Conservation (phyloP, 331 rosid genomes). For the Cucumis variabilis region DNA sequence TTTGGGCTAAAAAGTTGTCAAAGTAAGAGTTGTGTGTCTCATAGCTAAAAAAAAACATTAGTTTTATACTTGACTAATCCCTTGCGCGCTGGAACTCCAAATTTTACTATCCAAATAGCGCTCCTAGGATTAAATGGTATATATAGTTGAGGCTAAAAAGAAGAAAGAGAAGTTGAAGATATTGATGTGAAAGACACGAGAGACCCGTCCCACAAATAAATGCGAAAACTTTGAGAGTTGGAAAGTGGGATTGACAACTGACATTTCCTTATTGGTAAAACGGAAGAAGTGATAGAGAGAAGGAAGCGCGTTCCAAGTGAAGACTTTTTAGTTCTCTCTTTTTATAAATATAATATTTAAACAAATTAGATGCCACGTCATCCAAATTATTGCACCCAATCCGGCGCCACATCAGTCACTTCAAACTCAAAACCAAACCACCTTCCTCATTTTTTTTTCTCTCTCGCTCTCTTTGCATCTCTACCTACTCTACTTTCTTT, state of each 20-base stretch:
- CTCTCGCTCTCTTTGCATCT: too few relatives aligned
- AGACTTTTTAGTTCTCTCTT: neutral
- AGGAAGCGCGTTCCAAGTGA: neutral
- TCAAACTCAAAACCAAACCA: neutral
- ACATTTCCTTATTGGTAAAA: neutral
- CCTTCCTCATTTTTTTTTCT: neutral
- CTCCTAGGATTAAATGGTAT: too few relatives aligned
- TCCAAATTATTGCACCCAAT: conserved; percentile 18
- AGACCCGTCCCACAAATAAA: conserved; percentile 18
- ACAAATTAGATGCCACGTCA: neutral
- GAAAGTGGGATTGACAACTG: neutral
- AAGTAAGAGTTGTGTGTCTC: too few relatives aligned
- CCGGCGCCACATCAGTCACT: conserved; percentile 10
- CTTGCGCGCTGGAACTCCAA: too few relatives aligned
- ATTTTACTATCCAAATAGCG: too few relatives aligned
- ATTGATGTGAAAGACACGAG: neutral
- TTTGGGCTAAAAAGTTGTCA: too few relatives aligned
- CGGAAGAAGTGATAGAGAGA: neutral
- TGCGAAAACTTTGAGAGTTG: neutral
- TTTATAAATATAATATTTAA: neutral
- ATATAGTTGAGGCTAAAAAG: too few relatives aligned
- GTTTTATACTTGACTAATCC: too few relatives aligned
- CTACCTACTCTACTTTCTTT: neutral
- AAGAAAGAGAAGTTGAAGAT: too few relatives aligned
- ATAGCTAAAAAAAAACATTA: too few relatives aligned